Percentiles rank a stretch among this genome's conserved stretches.
phyloP scores from a whole-genome alignment of 208 protist genomes.

The Crithidia thermophila region DNA sequence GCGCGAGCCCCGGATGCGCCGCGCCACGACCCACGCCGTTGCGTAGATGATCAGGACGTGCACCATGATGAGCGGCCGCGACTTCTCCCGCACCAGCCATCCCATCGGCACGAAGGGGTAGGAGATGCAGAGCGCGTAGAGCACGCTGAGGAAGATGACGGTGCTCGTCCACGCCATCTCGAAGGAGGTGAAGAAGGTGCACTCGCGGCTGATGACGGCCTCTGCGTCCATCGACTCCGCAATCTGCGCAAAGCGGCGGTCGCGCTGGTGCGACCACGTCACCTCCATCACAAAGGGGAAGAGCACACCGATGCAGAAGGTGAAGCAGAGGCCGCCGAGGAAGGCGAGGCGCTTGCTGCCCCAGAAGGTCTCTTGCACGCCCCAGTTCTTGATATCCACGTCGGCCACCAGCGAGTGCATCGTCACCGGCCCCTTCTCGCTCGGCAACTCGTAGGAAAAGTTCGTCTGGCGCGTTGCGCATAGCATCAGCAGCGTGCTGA shows the following conservation, averaged over 20 bases:
- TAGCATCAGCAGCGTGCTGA: conserved; percentile 53
- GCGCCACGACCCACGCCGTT: conserved; percentile 24
- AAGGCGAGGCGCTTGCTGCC: conserved; percentile 69
- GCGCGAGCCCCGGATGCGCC: conserved; percentile 30
- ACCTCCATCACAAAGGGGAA: conserved; percentile 73
- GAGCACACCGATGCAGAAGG: conserved; percentile 65
- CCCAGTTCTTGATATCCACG: conserved; percentile 57
- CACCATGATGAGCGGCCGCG: conserved; percentile 38
- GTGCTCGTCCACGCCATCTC: conserved; percentile 36
- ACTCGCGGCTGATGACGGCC: conserved; percentile 25
- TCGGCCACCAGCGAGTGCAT: conserved; percentile 35
- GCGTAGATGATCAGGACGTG: conserved; percentile 37
- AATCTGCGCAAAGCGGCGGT: conserved; percentile 39
- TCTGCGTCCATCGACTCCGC: conserved; percentile 21
- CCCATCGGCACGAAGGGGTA: conserved; percentile 83
- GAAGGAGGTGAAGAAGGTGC: conserved; percentile 50
- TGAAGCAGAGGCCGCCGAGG: conserved; percentile 53
- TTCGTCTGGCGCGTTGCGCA: conserved; percentile 76
- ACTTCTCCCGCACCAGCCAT: conserved; percentile 67
- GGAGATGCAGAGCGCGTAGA: conserved; percentile 66
- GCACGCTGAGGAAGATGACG: conserved; percentile 17
- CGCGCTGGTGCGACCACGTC: conserved; percentile 45
- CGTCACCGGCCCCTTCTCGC: conserved; percentile 54
- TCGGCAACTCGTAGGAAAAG: conserved; percentile 55
- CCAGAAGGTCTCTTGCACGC: conserved; percentile 50